Conservation (phyloP, 2,329 filamentous ascomycete species). For the Cercospora zeina region DNA sequence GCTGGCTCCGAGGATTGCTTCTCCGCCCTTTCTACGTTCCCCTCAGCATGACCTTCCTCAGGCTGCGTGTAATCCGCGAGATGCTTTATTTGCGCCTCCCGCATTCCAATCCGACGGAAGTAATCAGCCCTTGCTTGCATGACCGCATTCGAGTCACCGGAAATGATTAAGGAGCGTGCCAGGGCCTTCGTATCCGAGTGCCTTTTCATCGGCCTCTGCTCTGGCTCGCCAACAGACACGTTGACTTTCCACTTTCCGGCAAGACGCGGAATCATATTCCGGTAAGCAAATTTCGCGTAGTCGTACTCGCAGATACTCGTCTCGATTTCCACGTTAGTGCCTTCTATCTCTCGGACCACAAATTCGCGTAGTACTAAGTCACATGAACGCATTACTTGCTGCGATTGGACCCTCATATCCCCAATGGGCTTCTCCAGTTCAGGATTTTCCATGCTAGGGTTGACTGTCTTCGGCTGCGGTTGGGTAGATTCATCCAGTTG, state of each 20-base stretch:
- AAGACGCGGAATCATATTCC: background rate
- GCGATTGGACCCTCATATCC: background rate
- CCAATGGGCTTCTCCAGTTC: too few species aligned
- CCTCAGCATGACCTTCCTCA: background rate
- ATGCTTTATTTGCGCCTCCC: too few species aligned
- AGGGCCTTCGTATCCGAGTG: background rate
- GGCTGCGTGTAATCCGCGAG: background rate
- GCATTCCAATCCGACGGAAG: background rate
- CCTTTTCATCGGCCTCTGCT: conserved; percentile 7
- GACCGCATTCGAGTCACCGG: conserved; percentile 1
- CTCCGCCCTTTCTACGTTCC: background rate
- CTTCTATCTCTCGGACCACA: background rate
- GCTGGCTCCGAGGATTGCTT: background rate
- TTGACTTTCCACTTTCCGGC: conserved; percentile 4
- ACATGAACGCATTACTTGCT: background rate
- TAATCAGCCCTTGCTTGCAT: background rate
- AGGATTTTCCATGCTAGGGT: too few species aligned
- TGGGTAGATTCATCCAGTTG: background rate
- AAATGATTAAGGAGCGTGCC: conserved; percentile 21
- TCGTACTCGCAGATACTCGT: conserved; percentile 12
- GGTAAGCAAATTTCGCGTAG: conserved; percentile 15
- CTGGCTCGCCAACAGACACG: conserved; percentile 19
- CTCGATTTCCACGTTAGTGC: background rate
- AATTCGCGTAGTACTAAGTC: background rate
- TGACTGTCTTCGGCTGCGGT: background rate